Percentiles rank a stretch among this genome's conserved stretches.
Evolutionary conservation across 768 basidiomycete genomes (phyloP).

Genomic region (Phaeolepiota aurea): DNA sequence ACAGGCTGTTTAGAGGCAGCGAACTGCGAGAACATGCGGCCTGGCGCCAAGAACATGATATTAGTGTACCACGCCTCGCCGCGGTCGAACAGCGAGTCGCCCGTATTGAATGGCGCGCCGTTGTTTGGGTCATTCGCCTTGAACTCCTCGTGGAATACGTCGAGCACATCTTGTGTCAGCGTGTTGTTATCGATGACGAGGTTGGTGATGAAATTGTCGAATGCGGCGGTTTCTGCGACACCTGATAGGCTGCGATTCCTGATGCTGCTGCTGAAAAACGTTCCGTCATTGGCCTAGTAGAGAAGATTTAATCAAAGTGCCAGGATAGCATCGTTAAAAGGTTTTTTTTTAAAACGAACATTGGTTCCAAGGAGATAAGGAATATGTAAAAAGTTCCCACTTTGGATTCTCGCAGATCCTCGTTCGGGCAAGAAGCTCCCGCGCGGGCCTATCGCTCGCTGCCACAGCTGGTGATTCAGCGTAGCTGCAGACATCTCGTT

Average conservation of each 20-base stretch:
- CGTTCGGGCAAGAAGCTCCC: conserved; percentile 40
- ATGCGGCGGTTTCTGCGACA: conserved; percentile 29
- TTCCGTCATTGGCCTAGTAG: conserved; percentile 45
- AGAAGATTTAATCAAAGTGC: too few relatives aligned
- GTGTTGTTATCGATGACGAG: conserved; percentile 48
- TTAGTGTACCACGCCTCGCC: conserved; percentile 51
- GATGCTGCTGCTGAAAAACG: conserved; percentile 30
- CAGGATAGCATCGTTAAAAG: conserved; percentile 38
- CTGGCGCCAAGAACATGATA: conserved; percentile 43
- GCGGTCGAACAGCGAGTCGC: conserved; percentile 51
- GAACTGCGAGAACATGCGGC: conserved; percentile 41
- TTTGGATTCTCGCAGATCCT: conserved; percentile 34
- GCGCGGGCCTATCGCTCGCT: conserved; percentile 42
- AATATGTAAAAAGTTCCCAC: conserved; percentile 43
- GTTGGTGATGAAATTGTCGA: conserved; percentile 36
- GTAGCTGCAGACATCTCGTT: conserved; percentile 35
- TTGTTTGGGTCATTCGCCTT: conserved; percentile 38
- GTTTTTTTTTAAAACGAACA: conserved; percentile 23
- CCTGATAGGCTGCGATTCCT: conserved; percentile 28
- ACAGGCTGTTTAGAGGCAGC: conserved; percentile 38
- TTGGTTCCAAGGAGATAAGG: conserved; percentile 50
- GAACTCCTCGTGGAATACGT: conserved; percentile 29
- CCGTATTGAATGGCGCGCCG: conserved; percentile 48
- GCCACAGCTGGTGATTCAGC: conserved; percentile 48
- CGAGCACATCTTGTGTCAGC: conserved; percentile 30